Conservation (phyloP, 192 early-diverging fungal genomes). For the Ambispora gerdemannii region DNA sequence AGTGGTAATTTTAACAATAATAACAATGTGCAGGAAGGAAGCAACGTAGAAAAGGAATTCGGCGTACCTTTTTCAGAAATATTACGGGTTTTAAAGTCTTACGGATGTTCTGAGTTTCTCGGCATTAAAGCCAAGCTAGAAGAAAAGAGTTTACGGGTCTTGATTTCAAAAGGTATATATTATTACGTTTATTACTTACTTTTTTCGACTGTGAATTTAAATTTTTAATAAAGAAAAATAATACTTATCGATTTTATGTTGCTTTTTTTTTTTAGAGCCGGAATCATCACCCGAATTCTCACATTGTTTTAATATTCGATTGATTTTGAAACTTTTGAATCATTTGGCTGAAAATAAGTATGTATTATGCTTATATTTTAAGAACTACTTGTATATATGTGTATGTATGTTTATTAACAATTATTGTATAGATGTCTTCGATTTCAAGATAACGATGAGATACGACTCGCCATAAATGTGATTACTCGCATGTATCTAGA, state of each 20-base stretch:
- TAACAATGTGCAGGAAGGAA: not conserved
- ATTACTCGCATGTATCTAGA: slow-evolving; percentile 17
- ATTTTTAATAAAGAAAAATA: too few species aligned
- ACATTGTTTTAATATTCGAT: not conserved
- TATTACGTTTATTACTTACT: too few species aligned
- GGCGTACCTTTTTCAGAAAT: too few species aligned
- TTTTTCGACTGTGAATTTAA: too few species aligned
- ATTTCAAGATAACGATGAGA: slow-evolving; percentile 15
- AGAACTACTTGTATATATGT: too few species aligned
- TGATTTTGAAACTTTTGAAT: not conserved
- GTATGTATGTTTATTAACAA: too few species aligned
- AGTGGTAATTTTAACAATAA: not conserved
- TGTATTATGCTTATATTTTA: too few species aligned
- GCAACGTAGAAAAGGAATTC: not conserved
- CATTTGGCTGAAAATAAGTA: not conserved
- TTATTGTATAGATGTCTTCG: not conserved
- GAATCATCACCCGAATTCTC: too few species aligned
- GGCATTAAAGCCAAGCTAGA: not conserved
- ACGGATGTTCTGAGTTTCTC: too few species aligned
- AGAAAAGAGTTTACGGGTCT: not conserved
- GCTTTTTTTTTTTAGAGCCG: not conserved
- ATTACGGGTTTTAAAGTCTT: too few species aligned
- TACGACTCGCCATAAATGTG: not conserved
- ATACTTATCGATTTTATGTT: not conserved
- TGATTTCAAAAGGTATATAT: not conserved